Conservation (phyloP, 2,329 filamentous ascomycete genomes). For the Neonectria neomacrospora region DNA sequence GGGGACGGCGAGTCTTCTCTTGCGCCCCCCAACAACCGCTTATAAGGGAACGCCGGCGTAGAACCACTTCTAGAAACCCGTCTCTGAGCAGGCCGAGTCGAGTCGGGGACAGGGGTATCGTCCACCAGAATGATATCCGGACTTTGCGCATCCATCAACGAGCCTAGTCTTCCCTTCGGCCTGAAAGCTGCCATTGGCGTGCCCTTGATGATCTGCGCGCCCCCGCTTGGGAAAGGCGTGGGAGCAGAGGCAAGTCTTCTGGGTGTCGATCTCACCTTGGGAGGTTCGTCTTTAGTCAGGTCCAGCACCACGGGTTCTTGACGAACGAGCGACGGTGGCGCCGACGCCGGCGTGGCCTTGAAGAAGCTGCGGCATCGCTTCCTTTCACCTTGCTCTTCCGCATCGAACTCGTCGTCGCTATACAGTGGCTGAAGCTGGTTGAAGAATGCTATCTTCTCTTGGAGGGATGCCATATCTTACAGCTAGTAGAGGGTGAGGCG, state of each 20-base stretch:
- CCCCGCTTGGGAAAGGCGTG: constrained; percentile 20
- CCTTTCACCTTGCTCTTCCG: constrained; percentile 49
- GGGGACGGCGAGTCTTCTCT: constrained; percentile 42
- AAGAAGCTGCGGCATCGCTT: constrained; percentile 46
- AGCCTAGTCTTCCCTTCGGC: constrained; percentile 36
- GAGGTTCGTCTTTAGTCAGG: constrained; percentile 31
- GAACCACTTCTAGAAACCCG: constrained; percentile 44
- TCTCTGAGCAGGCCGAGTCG: constrained; percentile 33
- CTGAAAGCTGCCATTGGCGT: constrained; percentile 43
- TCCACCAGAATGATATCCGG: constrained; percentile 39
- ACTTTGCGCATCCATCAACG: constrained; percentile 34
- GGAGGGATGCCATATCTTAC: constrained; percentile 43
- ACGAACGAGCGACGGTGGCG: constrained; percentile 6
- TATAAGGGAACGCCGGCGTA: constrained; percentile 44
- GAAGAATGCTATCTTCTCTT: constrained; percentile 61
- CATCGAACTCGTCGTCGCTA: constrained; percentile 46
- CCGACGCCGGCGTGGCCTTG: constrained; percentile 13
- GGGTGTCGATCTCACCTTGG: constrained; percentile 30
- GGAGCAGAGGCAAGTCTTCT: constrained; percentile 36
- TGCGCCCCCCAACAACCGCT: constrained; percentile 17
- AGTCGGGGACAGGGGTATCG: constrained; percentile 46
- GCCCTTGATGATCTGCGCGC: constrained; percentile 42
- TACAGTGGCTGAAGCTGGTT: constrained; percentile 52
- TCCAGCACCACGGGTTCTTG: constrained; percentile 30
- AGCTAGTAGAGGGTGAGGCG: not conserved